Evolutionary conservation across 257 asterid genomes (phyloP), one percentile per base, ranked within the genome.

Genomic region (Cordia subcordata): DNA sequence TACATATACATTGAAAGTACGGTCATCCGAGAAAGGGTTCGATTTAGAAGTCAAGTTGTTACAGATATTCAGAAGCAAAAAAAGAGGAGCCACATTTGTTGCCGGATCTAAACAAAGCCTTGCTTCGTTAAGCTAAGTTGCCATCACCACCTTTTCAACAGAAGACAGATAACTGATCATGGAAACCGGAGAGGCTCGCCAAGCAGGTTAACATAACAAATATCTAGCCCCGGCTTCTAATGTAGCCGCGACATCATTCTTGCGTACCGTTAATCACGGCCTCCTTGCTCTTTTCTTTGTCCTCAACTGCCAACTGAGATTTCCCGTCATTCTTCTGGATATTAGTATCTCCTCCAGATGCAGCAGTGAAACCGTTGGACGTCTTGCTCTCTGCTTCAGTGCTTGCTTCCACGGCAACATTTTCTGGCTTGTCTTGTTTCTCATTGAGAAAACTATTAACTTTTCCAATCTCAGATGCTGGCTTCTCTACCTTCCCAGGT

Each of bases 241-340:
- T 27, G 35, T 27, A 27, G 3, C 6, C 35, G 35, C 35, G 35
- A 6, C 35, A 27, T 27, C 35, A 27, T 27, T 27, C 35, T 27
- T 27, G 35, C 6, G 35, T 27, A 27, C 35, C 35, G 35, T 27
- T 27, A 6, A 6, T 27, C 35, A 27, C 3, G 6, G 35, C 82
- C 21, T 75, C 68, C 69, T 62, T 27, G 51, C 64, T 65, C 37
- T 65, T 79, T 13, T 70, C 83, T 56, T 61, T 71, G 68, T 74
- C 81, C 47, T 68, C 76, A 33, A 47, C 76, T 53, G 58, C 65
- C 64, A 33, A 16, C 49, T 32, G 50, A 13, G 42, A 21, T 54
- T 74, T 63, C 8, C 53, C 54, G 14, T 57, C 58, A 11, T 1
- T 49, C 49, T 17, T 51, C 82, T 5, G 15, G 17, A 20, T 4